Percentiles rank a stretch among this genome's conserved stretches.
Evolutionary conservation across 345 rosid genomes (phyloP).

Genomic region (Pelargonium nanum): DNA sequence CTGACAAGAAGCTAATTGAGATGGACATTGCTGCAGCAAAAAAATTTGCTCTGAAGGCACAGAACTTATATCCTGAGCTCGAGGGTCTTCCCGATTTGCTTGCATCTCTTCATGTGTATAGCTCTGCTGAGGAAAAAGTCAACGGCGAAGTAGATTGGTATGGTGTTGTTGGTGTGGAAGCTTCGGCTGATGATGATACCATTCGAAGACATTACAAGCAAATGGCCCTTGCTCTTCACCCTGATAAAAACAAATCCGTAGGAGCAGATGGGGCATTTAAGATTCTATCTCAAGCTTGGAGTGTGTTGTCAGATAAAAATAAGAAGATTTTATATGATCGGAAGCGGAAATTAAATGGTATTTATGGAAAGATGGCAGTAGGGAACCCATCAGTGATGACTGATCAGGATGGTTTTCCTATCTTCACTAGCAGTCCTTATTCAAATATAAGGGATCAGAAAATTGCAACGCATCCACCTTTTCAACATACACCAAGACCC

Average conservation of each 20-base stretch:
- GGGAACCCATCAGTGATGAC: conserved; percentile 10
- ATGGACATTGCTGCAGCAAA: conserved; percentile 30
- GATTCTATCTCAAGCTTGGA: conserved; percentile 34
- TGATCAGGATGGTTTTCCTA: conserved; percentile 9
- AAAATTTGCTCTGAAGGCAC: conserved; percentile 39
- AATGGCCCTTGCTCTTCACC: conserved; percentile 35
- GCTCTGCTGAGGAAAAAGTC: conserved; percentile 26
- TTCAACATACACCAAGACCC: conserved; percentile 16
- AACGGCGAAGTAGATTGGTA: conserved; percentile 38
- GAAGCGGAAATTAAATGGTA: conserved; percentile 10
- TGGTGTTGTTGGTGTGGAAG: conserved; percentile 22
- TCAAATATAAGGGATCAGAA: conserved; percentile 11
- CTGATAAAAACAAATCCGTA: conserved; percentile 35
- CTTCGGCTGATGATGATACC: conserved; percentile 33
- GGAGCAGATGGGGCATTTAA: conserved; percentile 42
- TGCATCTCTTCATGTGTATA: conserved; percentile 23
- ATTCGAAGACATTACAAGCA: conserved; percentile 28
- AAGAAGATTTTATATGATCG: conserved; percentile 22
- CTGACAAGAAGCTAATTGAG: conserved; percentile 28
- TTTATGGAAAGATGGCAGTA: conserved; percentile 3
- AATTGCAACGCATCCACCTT: conserved; percentile 1
- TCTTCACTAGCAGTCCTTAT: not conserved
- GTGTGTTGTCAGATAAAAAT: conserved; percentile 25
- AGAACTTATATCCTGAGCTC: conserved; percentile 33
- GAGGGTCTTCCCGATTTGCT: conserved; percentile 33